A percentile compares a stretch with the other conserved stretches of the same genome.
These are phyloP conservation scores for Tremella fuciformis DNA, from an alignment of 768 basidiomycete species.

Conservation along the genomic window DNA sequence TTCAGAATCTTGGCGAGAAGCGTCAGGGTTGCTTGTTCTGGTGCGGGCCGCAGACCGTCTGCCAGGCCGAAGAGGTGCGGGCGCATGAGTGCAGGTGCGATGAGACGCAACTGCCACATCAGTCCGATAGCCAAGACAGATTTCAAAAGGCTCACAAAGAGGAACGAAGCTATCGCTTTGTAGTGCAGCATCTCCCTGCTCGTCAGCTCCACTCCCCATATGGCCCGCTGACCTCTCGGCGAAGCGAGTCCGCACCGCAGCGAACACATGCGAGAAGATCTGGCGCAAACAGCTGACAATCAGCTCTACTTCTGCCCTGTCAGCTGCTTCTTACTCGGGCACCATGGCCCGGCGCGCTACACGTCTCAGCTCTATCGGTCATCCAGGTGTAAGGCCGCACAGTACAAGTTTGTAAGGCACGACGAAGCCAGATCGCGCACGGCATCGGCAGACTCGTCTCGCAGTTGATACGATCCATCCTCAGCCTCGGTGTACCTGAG, in stretches of 20 bases:
- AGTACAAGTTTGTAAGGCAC: neutral
- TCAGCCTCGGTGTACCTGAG: neutral
- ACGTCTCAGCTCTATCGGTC: neutral
- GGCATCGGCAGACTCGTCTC: neutral
- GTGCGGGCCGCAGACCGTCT: conserved; percentile 12
- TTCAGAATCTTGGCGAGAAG: conserved; percentile 28
- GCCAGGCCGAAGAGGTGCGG: conserved; percentile 30
- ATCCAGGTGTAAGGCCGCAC: neutral
- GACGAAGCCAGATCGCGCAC: neutral
- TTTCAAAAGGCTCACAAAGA: neutral
- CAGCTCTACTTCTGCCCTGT: neutral
- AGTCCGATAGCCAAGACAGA: too few species aligned
- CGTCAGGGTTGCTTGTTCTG: conserved; percentile 22
- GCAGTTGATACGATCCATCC: too few species aligned
- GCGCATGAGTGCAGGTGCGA: conserved; percentile 30
- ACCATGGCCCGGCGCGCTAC: neutral
- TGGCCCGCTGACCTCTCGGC: neutral
- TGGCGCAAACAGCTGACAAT: neutral
- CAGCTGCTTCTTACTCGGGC: neutral
- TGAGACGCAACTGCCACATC: conserved; percentile 21
- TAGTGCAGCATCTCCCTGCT: conserved; percentile 19
- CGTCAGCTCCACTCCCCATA: neutral
- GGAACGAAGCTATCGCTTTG: conserved; percentile 22
- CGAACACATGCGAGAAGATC: neutral
- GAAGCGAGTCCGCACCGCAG: neutral